A percentile compares a stretch with the other conserved stretches of the same genome.
Evolutionary conservation across 2,329 filamentous ascomycete genomes (phyloP).

Genomic region (Fusarium pininemorale): DNA sequence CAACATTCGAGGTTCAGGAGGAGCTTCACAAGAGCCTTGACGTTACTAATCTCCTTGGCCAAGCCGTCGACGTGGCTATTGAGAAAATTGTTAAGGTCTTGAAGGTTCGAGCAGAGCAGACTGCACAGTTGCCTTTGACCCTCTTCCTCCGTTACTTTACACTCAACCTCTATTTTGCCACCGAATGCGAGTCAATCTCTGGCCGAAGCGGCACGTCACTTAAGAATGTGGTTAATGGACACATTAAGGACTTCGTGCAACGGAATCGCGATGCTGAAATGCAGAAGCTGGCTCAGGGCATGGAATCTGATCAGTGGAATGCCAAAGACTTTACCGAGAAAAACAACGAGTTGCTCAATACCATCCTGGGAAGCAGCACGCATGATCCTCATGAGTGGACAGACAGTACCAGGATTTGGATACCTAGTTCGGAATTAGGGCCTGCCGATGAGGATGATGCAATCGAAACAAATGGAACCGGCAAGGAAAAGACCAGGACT

Average conservation of each 20-base stretch:
- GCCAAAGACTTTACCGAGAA: conserved; percentile 77
- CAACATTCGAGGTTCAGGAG: conserved; percentile 68
- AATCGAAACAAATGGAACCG: conserved; percentile 57
- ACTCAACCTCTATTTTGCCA: conserved; percentile 83
- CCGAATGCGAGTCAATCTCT: conserved; percentile 86
- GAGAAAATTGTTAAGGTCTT: conserved; percentile 80
- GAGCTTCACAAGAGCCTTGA: conserved; percentile 81
- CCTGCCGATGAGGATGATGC: conserved; percentile 46
- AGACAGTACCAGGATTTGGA: conserved; percentile 67
- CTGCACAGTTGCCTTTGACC: conserved; percentile 70
- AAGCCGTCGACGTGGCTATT: conserved; percentile 83
- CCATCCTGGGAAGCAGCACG: conserved; percentile 75
- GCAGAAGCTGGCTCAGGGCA: conserved; percentile 76
- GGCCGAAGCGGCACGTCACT: conserved; percentile 78
- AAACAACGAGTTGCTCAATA: conserved; percentile 67
- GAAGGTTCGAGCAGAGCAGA: conserved; percentile 80
- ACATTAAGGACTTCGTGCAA: conserved; percentile 83
- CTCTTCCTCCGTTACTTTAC: conserved; percentile 84
- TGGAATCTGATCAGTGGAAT: conserved; percentile 84
- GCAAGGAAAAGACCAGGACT: conserved; percentile 72
- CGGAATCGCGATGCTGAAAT: conserved; percentile 76
- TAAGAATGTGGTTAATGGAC: conserved; percentile 81
- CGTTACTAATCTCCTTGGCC: conserved; percentile 78
- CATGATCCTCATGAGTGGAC: conserved; percentile 75
- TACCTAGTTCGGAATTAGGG: conserved; percentile 54